Conservation (phyloP, 2,329 filamentous ascomycete genomes). For the Thielaviopsis populi region DNA sequence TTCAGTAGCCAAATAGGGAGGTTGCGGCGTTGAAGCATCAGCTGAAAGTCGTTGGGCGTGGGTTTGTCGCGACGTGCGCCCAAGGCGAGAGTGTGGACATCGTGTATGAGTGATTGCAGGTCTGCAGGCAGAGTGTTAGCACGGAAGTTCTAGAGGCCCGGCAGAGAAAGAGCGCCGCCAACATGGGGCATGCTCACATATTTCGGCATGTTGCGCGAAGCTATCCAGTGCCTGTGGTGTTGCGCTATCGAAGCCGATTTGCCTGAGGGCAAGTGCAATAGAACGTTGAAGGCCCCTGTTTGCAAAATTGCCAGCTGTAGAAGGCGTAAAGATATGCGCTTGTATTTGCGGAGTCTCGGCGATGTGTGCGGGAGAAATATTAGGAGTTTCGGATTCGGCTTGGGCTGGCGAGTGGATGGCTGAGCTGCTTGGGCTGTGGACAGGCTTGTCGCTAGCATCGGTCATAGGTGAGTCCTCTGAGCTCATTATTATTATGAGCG, state of each 20-base stretch:
- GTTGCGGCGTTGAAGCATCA: constrained; percentile 36
- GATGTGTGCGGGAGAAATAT: neutral
- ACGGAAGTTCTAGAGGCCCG: constrained; percentile 18
- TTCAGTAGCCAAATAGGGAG: constrained; percentile 36
- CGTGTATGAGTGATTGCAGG: constrained; percentile 33
- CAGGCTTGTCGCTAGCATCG: neutral
- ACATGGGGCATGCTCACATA: constrained; percentile 33
- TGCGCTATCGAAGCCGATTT: constrained; percentile 43
- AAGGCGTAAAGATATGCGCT: neutral
- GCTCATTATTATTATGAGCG: neutral
- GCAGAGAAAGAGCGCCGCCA: too few relatives aligned
- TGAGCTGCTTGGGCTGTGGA: neutral
- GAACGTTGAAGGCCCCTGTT: constrained; percentile 36
- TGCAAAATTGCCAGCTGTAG: constrained; percentile 16
- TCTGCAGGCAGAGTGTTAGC: constrained; percentile 26
- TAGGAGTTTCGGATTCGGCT: neutral
- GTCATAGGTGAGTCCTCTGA: neutral
- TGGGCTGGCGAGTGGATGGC: neutral
- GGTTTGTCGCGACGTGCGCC: constrained; percentile 37
- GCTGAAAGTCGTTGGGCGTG: constrained; percentile 42
- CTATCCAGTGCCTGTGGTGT: constrained; percentile 43
- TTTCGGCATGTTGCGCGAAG: constrained; percentile 40
- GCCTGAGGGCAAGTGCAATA: constrained; percentile 39
- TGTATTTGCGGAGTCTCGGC: neutral
- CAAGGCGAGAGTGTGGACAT: constrained; percentile 33